phyloP scores from a whole-genome alignment of 2,329 filamentous ascomycete species.

The Aquanectria penicillioides region DNA sequence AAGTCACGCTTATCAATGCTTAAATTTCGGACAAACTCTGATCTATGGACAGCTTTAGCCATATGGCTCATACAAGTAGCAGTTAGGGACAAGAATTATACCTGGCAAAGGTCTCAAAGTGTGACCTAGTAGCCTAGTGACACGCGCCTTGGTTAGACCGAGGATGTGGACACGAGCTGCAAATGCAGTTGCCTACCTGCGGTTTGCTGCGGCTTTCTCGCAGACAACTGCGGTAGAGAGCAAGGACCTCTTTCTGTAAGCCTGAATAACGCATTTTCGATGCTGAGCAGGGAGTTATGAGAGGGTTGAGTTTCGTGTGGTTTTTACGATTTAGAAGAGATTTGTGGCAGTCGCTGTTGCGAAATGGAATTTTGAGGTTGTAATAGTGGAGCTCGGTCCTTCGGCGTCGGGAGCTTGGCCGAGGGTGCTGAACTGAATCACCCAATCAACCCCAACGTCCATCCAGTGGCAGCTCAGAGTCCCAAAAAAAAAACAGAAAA shows the following conservation, averaged over 20 bases:
- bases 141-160: slow-evolving; percentile 33
- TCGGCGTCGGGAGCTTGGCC: slow-evolving; percentile 14
- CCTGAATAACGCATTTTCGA: slow-evolving; percentile 70
- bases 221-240: slow-evolving; percentile 87
- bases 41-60: slow-evolving; percentile 54
- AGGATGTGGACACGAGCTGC: not conserved
- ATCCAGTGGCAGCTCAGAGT: not conserved
- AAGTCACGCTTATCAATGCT: slow-evolving; percentile 85
- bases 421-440: slow-evolving; percentile 4
- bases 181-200: slow-evolving; percentile 56
- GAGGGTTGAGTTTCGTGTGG: not conserved
- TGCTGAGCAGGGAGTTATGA: not conserved
- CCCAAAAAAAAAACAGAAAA: not conserved
- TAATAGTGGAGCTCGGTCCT: slow-evolving; percentile 17
- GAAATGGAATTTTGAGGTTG: not conserved
- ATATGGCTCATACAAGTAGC: not conserved
- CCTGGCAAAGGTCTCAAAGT: slow-evolving; percentile 74
- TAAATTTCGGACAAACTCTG: slow-evolving; percentile 80
- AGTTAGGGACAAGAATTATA: slow-evolving; percentile 46
- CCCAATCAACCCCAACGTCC: slow-evolving; percentile 1
- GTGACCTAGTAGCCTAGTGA: slow-evolving; percentile 62
- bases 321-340: not conserved
- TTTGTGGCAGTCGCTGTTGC: not conserved
- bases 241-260: slow-evolving; percentile 87
- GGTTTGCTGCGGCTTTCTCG: slow-evolving; percentile 86